phyloP scores from a whole-genome alignment of 2,329 filamentous ascomycete genomes.

The Blastomyces percursus region DNA sequence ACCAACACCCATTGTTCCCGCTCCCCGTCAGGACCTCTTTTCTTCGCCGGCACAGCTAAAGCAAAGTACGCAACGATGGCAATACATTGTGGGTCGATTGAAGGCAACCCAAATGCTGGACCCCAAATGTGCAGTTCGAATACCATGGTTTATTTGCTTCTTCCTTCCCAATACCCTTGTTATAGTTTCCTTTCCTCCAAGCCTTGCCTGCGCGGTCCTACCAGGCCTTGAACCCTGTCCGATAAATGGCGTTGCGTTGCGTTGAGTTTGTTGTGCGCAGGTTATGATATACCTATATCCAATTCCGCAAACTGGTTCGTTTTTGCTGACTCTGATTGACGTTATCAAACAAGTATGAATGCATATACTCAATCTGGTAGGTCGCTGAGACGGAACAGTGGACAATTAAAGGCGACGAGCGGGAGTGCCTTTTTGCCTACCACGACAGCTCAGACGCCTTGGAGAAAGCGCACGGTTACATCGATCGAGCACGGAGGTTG shows the following conservation, averaged over 20 bases:
- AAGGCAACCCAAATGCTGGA: slow-evolving; percentile 75
- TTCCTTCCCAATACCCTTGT: background rate
- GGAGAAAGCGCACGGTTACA: background rate
- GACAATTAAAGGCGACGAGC: background rate
- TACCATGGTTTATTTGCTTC: slow-evolving; percentile 35
- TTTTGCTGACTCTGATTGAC: background rate
- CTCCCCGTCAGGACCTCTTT: background rate
- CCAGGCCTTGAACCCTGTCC: background rate
- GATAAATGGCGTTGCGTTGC: background rate
- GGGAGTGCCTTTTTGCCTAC: background rate
- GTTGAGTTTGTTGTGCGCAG: background rate
- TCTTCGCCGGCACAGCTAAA: slow-evolving; percentile 42
- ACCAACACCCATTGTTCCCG: slow-evolving; percentile 56
- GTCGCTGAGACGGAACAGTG: background rate
- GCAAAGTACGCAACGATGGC: slow-evolving; percentile 69
- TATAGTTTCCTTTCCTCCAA: background rate
- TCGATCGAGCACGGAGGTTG: background rate
- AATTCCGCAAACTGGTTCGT: background rate
- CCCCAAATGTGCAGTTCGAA: slow-evolving; percentile 83
- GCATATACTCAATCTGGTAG: background rate
- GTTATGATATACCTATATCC: background rate
- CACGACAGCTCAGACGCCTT: background rate
- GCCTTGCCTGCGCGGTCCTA: background rate
- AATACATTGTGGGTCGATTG: slow-evolving; percentile 83
- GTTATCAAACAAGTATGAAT: background rate